Percentiles rank a stretch among this genome's conserved stretches.
These are phyloP conservation scores for Nakazawaea wyomingensis DNA, from an alignment of 805 yeast genomes.

Conservation along the genomic window DNA sequence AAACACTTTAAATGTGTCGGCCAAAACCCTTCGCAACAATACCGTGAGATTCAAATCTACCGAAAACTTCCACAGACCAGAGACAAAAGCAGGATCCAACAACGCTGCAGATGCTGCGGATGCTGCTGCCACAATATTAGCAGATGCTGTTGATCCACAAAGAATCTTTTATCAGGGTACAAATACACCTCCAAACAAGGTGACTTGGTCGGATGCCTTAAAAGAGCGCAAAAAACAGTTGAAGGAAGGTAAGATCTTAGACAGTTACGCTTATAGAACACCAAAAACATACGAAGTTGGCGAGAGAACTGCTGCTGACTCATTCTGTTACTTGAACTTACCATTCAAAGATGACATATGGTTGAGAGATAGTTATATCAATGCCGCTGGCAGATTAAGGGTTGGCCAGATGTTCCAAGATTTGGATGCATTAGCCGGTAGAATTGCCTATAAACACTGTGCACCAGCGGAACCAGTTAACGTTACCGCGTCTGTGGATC, in stretches of 20 bases:
- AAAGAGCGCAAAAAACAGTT: constrained; percentile 65
- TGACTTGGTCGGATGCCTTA: constrained; percentile 86
- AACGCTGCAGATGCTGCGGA: constrained; percentile 64
- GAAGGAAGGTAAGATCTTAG: constrained; percentile 68
- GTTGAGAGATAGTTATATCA: constrained; percentile 82
- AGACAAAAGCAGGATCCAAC: constrained; percentile 31
- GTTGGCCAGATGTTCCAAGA: constrained; percentile 94
- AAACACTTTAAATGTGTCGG: too few species aligned
- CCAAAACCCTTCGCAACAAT: too few species aligned
- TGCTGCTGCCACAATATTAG: constrained; percentile 64
- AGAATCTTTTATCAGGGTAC: constrained; percentile 27
- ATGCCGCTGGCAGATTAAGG: constrained; percentile 85
- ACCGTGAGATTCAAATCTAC: constrained; percentile 7
- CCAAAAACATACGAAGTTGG: constrained; percentile 66
- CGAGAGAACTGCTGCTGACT: constrained; percentile 73
- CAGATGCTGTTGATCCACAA: constrained; percentile 53
- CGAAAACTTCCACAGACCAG: constrained; percentile 18
- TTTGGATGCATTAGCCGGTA: constrained; percentile 88
- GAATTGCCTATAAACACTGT: constrained; percentile 88
- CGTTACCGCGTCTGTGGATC: constrained; percentile 92
- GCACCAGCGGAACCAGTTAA: constrained; percentile 94
- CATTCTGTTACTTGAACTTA: constrained; percentile 61
- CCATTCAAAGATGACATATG: constrained; percentile 83
- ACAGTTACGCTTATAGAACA: constrained; percentile 64
- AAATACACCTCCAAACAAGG: constrained; percentile 34